Evolutionary conservation across 2,329 filamentous ascomycete species (phyloP).

Genomic region (Xylaria digitata): DNA sequence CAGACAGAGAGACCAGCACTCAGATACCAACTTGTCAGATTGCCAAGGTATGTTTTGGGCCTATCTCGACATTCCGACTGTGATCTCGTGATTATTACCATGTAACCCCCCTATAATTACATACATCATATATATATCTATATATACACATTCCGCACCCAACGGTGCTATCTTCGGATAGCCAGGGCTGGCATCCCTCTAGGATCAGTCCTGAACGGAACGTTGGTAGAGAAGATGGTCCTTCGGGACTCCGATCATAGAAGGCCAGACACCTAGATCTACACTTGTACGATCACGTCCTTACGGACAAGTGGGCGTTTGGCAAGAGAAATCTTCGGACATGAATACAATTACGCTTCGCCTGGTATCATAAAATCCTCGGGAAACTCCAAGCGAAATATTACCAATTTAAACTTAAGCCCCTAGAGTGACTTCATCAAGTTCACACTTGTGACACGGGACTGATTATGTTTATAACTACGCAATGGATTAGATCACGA

Average conservation of each 20-base stretch:
- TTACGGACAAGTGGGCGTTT: constrained; percentile 48
- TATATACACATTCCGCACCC: constrained; percentile 54
- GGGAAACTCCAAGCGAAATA: neutral
- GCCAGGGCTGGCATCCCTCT: constrained; percentile 76
- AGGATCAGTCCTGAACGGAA: constrained; percentile 83
- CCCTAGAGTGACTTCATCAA: neutral
- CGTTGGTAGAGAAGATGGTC: constrained; percentile 74
- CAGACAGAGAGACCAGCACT: constrained; percentile 43
- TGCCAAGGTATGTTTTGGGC: constrained; percentile 46
- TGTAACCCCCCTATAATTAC: constrained; percentile 9
- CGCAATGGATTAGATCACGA: neutral
- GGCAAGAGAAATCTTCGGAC: constrained; percentile 56
- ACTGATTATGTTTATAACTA: neutral
- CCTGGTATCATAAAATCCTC: neutral
- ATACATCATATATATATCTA: neutral
- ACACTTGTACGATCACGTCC: constrained; percentile 41
- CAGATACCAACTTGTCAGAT: constrained; percentile 45
- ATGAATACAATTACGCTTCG: constrained; percentile 34
- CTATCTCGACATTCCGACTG: constrained; percentile 2
- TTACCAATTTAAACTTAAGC: neutral
- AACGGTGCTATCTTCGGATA: constrained; percentile 80
- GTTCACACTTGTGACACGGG: neutral
- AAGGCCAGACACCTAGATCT: constrained; percentile 51
- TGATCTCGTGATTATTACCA: constrained; percentile 27
- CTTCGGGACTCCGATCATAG: constrained; percentile 50